Percentiles rank a stretch among this genome's conserved stretches.
Conservation (phyloP, 1,284 basidiomycete species). For the Inonotus obliquus region DNA sequence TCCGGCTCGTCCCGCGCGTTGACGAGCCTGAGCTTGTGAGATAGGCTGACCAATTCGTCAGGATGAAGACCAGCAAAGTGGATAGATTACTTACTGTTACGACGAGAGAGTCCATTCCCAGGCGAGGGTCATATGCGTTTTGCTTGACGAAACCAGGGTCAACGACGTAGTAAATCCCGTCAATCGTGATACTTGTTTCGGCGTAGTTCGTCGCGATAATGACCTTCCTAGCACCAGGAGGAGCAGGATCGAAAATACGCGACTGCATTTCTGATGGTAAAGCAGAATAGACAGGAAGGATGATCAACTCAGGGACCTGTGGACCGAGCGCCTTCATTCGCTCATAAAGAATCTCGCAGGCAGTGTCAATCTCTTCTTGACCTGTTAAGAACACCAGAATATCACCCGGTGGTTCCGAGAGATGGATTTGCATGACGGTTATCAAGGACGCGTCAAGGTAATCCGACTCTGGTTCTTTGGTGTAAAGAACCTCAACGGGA, state of each 20-base stretch:
- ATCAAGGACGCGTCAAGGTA: constrained; percentile 98
- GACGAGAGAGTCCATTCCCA: constrained; percentile 98
- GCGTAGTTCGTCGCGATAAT: constrained; percentile 99
- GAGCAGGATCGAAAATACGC: constrained; percentile 95
- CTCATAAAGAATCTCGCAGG: constrained; percentile 95
- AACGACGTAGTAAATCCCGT: constrained; percentile 98
- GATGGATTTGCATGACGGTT: constrained; percentile 98
- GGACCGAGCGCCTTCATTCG: constrained; percentile 98
- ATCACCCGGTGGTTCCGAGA: constrained; percentile 96
- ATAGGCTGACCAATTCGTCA: constrained; percentile 62
- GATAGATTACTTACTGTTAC: constrained; percentile 57
- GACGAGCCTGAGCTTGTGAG: constrained; percentile 96
- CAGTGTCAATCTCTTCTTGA: constrained; percentile 97
- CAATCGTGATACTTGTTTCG: constrained; percentile 97
- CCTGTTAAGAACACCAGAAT: constrained; percentile 97
- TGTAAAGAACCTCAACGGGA: constrained; percentile 96
- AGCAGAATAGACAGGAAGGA: constrained; percentile 96
- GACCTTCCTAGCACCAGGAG: constrained; percentile 94
- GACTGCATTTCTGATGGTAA: constrained; percentile 98
- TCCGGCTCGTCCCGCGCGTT: constrained; percentile 93
- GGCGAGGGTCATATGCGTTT: constrained; percentile 94
- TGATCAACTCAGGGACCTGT: constrained; percentile 94
- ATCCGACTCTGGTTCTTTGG: constrained; percentile 98
- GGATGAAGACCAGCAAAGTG: background rate
- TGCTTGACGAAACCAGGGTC: constrained; percentile 99